These are phyloP conservation scores for Apiospora rasikravindrae DNA, from an alignment of 2,329 filamentous ascomycete genomes.

Conservation along the genomic window DNA sequence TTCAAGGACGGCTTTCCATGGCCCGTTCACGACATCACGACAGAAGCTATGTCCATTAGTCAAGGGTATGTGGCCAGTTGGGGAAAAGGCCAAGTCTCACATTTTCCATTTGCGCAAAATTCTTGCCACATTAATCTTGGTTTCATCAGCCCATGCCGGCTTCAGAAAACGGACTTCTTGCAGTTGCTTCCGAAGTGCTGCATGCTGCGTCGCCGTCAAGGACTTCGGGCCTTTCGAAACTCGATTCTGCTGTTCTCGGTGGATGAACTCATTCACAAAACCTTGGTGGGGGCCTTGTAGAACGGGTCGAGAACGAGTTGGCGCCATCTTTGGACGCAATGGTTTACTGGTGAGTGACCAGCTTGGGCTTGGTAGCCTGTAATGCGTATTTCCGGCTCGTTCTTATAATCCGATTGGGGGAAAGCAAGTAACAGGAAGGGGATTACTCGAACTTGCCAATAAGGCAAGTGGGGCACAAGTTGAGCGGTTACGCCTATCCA, in stretches of 20 bases:
- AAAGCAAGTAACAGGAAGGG: not conserved
- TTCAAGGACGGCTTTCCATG: not conserved
- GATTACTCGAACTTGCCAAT: not conserved
- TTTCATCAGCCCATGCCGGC: slow-evolving; percentile 27
- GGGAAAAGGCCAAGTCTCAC: slow-evolving; percentile 18
- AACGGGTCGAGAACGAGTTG: not conserved
- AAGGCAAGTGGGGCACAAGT: not conserved
- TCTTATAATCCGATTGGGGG: not conserved
- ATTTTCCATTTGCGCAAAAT: slow-evolving; percentile 29
- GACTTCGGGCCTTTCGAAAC: slow-evolving; percentile 4
- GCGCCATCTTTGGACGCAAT: slow-evolving; percentile 22
- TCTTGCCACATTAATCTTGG: slow-evolving; percentile 31
- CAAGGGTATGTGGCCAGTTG: not conserved
- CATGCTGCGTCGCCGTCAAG: slow-evolving; percentile 22
- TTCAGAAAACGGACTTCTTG: slow-evolving; percentile 27
- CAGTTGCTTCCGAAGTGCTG: slow-evolving; percentile 28
- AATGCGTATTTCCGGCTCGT: not conserved
- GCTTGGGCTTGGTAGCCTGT: not conserved
- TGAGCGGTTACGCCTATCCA: not conserved
- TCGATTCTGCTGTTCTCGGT: not conserved
- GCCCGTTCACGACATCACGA: not conserved
- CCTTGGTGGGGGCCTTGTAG: not conserved
- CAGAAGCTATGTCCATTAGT: slow-evolving; percentile 22
- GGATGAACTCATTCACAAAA: not conserved
- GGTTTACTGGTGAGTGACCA: not conserved